A percentile compares a stretch with the other conserved stretches of the same genome.
phyloP scores from a whole-genome alignment of 225 moss, liverwort and hornwort genomes.

The Thuidium tamariscinum region DNA sequence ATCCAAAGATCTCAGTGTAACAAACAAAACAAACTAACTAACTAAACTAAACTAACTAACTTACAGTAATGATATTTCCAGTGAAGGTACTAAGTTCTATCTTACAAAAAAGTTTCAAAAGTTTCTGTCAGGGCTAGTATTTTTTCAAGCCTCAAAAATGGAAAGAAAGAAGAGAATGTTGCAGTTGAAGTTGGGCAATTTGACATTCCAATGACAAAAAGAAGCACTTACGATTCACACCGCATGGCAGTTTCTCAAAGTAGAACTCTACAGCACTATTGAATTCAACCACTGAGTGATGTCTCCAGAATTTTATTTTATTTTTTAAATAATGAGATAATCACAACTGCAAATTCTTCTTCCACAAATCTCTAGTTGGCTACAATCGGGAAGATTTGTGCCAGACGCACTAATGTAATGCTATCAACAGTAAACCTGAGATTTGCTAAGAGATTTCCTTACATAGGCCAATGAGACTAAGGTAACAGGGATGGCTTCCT shows the following conservation, averaged over 20 bases:
- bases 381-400: not conserved
- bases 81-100: not conserved
- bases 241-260: not conserved
- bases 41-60: too few relatives aligned
- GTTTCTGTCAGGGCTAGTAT: too few relatives aligned
- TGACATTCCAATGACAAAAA: not conserved
- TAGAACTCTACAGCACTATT: not conserved
- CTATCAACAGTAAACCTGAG: not conserved
- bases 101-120: not conserved
- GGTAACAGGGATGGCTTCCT: constrained; percentile 10
- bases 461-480: not conserved
- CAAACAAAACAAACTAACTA: too few relatives aligned
- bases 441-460: not conserved
- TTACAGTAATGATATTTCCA: too few relatives aligned
- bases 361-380: not conserved
- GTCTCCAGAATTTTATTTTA: not conserved
- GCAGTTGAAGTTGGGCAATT: not conserved
- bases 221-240: not conserved
- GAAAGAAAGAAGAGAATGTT: not conserved
- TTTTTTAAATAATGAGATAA: not conserved
- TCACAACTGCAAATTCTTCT: not conserved
- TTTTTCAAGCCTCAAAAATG: not conserved
- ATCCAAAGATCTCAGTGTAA: too few relatives aligned
- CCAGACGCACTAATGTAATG: not conserved
- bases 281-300: not conserved